Conservation (phyloP, 495 filamentous ascomycete genomes). For the Neurospora discreta region DNA sequence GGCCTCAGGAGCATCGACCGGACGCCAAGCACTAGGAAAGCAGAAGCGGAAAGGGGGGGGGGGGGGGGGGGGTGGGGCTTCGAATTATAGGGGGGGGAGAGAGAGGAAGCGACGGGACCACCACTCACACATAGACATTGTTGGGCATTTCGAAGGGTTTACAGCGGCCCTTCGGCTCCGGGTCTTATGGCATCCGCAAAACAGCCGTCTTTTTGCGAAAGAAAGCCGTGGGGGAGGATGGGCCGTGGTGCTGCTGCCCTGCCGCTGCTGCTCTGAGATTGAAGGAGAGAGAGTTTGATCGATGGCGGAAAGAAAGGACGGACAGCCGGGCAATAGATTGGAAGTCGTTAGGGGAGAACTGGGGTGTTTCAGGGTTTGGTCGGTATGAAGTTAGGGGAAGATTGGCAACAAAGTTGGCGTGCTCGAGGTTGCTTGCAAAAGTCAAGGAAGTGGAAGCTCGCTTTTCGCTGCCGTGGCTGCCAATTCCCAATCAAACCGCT, state of each 20-base stretch:
- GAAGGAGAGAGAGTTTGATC: background rate
- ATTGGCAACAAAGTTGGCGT: background rate
- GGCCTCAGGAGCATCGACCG: slow-evolving; percentile 4
- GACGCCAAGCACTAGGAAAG: background rate
- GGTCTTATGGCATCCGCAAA: background rate
- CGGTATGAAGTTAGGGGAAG: background rate
- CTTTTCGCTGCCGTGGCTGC: background rate
- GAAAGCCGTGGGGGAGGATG: background rate
- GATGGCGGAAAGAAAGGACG: background rate
- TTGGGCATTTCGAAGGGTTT: slow-evolving; percentile 15
- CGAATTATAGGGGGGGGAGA: background rate
- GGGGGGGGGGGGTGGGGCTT: background rate
- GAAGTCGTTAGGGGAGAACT: background rate
- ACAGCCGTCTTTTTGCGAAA: background rate
- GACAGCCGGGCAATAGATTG: background rate
- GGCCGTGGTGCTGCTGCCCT: background rate
- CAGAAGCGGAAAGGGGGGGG: slow-evolving; percentile 3
- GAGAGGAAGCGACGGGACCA: background rate
- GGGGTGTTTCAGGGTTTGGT: background rate
- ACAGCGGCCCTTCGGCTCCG: background rate
- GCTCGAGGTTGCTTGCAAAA: background rate
- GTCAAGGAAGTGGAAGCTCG: background rate
- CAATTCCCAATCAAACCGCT: background rate
- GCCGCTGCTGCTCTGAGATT: background rate
- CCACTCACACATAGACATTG: slow-evolving; percentile 21